Evolutionary conservation across 352 stramenopile species (phyloP).

Genomic region (Phytopythium delawarense): DNA sequence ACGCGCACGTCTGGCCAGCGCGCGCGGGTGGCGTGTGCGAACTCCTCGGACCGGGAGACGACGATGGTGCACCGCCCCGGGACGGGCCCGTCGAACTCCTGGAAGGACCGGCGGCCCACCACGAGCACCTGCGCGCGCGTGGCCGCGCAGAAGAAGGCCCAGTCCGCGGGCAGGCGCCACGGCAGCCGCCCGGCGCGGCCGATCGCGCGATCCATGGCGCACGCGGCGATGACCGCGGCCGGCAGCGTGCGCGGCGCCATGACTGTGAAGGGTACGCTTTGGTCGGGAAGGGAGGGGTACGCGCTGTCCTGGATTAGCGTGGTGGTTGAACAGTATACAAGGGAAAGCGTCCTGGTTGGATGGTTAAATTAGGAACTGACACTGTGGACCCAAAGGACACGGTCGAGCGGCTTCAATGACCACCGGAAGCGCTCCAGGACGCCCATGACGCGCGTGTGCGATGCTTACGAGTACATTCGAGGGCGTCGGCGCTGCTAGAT

Average conservation of each 20-base stretch:
- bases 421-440: no score
- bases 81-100: conserved; percentile 41
- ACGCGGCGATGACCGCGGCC: conserved; percentile 64
- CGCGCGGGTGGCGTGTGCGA: not conserved
- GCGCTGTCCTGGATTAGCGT: not conserved
- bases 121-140: conserved; percentile 56
- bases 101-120: conserved; percentile 55
- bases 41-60: conserved; percentile 21
- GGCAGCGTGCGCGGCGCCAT: conserved; percentile 15
- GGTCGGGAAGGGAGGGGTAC: not conserved
- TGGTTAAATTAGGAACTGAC: not conserved
- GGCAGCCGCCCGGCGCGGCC: conserved; percentile 44
- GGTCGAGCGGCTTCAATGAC: not conserved
- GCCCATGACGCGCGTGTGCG: no score
- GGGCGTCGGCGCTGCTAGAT: conserved; percentile 2
- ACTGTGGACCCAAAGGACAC: no score
- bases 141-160: conserved; percentile 60
- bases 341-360: no score
- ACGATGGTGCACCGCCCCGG: conserved; percentile 59
- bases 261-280: not conserved
- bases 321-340: no score
- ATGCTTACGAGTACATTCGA: no score
- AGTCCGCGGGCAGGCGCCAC: conserved; percentile 62
- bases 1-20: conserved; percentile 24
- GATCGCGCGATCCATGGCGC: conserved; percentile 67